Evolutionary conservation across 1,139 yeast species (phyloP), one percentile per base, ranked within the genome.

Genomic region (Pichia cactophila): DNA sequence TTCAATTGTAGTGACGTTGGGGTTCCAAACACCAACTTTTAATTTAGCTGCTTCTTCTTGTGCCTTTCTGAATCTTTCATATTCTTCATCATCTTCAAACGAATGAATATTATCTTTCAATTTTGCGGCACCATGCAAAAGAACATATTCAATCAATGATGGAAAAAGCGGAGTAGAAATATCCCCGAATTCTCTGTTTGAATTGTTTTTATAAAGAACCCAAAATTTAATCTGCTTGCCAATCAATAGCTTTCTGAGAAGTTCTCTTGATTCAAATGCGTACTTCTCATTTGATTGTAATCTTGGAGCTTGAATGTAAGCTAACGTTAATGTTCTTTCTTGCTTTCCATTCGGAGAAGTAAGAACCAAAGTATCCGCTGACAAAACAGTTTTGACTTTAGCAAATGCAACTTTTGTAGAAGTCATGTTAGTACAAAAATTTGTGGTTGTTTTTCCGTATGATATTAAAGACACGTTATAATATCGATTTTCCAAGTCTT

Each of bases 291-390:
- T 65, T 16, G 58, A 47, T 31, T 55, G 62, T 50, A 57, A 56
- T 55, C 62, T 63, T 26, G 83, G 81, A 10, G 84, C 78, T 53
- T 80, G 73, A 43, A 85, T 78, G 58, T 77, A 75, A 9, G 86
- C 83, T 57, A 85, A 75, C 2, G 88, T 75, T 50, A 86, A 69
- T 39, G 75, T 63, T 57, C 86, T 72, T 64, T 85, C 94, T 42
- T 59, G 58, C 3, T 59, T 53, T 14, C 64, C 62, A 53, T 74
- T 74, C 42, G 75, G 56, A 2, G 88, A 86, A n/a, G 74, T 73
- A 55, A 86, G 73, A 41, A 83, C 77, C 44, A 86, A 61, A n/a
- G 90, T 80, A 67, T 86, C 94, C 5, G 86, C 89, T 46, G 87
- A 82, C 42, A 82, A 65, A 28, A 85, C 87, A 47, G 80, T 75